Evolutionary conservation across 1,284 basidiomycete species (phyloP), one percentile per base, ranked within the genome.

Genomic region (Irpex lacteus): DNA sequence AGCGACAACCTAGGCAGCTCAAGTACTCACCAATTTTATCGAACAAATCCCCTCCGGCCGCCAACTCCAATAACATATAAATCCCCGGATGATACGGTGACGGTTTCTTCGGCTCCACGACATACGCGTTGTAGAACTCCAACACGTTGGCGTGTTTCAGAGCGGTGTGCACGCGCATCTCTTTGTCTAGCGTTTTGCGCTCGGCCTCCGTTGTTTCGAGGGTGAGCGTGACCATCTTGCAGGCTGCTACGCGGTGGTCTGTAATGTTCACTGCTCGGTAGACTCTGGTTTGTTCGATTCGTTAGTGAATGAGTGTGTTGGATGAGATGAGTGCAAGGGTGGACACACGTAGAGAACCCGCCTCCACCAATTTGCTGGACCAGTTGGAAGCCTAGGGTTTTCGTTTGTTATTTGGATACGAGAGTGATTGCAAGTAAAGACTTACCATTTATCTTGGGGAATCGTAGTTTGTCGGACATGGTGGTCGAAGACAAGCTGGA

Each of bases 21-120:
- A 26, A 1, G 26, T 3, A 65, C 82, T 4, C 71, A 96, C 96
- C 92, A 66, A 99, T 98, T 81, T 98, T 98, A 78, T 99, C 98
- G 74, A 99, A 99, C 50, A 99, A 78, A 76, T 99, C 97, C 0
- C 98, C 97, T 54, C 96, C 96, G 0, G 90, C 90, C 0, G 96
- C 97, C 50, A 97, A 81, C 76, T 98, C 97, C 68, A 99, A 80
- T 32, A 98, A 79, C 82, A 99, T 95, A 74, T 98, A 99, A 52
- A 96, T 83, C 0, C 92, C 95, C 0, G 94, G 90, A 0, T 89
- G 77, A 70, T 88, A 93, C 44, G 37, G 61, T 3, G 40, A 56
- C 19, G 37, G 21, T 18, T 37, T 13, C 26, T 11, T 21, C 11
- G 83, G 78, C 64, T 95, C 94, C 0, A 95, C 87, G 2, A 94